Percentiles rank a stretch among this genome's conserved stretches.
Conservation (phyloP, 352 stramenopile species). For the Chrysophaeum taylorii region DNA sequence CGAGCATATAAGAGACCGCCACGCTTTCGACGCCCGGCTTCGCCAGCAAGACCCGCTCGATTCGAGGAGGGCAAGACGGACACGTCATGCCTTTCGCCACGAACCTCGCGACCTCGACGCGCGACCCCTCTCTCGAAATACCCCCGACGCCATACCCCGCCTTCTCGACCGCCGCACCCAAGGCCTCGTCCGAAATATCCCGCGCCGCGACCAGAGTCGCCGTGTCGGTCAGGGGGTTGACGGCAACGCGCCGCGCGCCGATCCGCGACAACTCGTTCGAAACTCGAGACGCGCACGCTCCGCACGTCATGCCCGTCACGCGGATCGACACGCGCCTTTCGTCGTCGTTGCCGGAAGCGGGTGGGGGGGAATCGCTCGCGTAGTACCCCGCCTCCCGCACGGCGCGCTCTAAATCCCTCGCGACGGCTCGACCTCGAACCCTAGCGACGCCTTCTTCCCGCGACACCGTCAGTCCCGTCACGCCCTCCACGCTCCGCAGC, state of each 20-base stretch:
- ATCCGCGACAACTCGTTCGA: background rate
- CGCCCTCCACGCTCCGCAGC: background rate
- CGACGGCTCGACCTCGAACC: background rate
- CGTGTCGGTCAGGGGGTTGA: background rate
- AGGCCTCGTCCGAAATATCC: background rate
- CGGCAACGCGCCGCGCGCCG: background rate
- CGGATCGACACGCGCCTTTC: too few relatives aligned
- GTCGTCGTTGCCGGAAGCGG: too few relatives aligned
- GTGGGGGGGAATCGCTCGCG: too few relatives aligned
- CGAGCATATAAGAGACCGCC: background rate
- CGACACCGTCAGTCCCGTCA: background rate
- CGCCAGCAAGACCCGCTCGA: background rate
- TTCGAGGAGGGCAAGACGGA: background rate
- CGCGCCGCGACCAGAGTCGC: background rate
- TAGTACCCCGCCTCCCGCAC: background rate
- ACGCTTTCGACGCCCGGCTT: background rate
- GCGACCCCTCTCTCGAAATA: constrained; percentile 56
- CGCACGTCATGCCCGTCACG: background rate
- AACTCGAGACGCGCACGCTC: background rate
- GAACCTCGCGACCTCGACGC: too few relatives aligned
- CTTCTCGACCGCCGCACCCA: constrained; percentile 65
- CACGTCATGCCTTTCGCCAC: too few relatives aligned
- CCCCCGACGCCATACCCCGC: constrained; percentile 58
- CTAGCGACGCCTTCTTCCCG: background rate
- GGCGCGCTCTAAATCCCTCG: background rate